These are phyloP conservation scores for Lagenaria siceraria DNA, from an alignment of 306 rosid genomes.

Conservation along the genomic window DNA sequence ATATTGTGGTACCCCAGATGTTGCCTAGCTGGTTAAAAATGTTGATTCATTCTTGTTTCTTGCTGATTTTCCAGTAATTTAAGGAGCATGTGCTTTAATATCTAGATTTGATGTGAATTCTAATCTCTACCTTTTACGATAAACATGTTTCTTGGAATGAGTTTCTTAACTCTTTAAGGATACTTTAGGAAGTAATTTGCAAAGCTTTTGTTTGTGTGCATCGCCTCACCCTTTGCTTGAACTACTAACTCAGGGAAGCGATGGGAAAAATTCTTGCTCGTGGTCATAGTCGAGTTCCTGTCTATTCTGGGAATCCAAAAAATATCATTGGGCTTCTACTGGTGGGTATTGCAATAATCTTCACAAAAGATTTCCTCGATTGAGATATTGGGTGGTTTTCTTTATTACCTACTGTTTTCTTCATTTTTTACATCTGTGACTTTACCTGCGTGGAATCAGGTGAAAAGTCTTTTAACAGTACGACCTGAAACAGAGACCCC, in stretches of 20 bases:
- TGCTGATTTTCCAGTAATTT: not conserved
- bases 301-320: conserved; percentile 81
- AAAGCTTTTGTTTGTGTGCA: not conserved
- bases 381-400: not conserved
- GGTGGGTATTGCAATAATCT: conserved; percentile 17
- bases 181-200: not conserved
- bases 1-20: not conserved
- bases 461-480: conserved; percentile 88
- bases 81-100: not conserved
- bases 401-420: not conserved
- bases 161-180: not conserved
- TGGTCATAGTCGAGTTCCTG: conserved; percentile 98
- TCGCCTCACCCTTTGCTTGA: not conserved
- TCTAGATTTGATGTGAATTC: not conserved
- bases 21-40: not conserved
- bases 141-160: not conserved
- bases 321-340: conserved; percentile 84
- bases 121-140: not conserved
- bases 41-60: not conserved
- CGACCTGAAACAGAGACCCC: conserved; percentile 98
- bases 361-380: not conserved
- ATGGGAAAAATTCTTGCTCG: conserved; percentile 97
- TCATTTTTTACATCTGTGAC: not conserved
- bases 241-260: conserved; percentile 64
- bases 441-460: conserved; percentile 31